phyloP scores from a whole-genome alignment of 768 basidiomycete species.

The Suillus cothurnatus region DNA sequence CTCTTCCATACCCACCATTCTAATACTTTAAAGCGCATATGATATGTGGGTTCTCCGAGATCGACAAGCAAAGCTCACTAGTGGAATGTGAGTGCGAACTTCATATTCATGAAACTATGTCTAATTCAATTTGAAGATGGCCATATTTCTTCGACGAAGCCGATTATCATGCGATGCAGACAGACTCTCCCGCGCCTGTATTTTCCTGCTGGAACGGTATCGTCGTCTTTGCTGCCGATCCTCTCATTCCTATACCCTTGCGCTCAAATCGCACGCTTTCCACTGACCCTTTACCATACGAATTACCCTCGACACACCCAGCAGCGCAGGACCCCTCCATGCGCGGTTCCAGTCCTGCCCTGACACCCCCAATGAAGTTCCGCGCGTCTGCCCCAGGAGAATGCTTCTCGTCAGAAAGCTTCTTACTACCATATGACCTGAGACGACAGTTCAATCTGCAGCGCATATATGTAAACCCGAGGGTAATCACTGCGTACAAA shows the following conservation, averaged over 20 bases:
- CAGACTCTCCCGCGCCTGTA: constrained; percentile 44
- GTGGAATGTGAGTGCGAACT: constrained; percentile 3
- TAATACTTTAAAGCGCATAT: constrained; percentile 27
- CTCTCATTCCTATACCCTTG: constrained; percentile 40
- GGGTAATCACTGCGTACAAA: constrained; percentile 39
- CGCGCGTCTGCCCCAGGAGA: constrained; percentile 28
- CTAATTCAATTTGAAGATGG: constrained; percentile 27
- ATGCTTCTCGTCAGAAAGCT: constrained; percentile 43
- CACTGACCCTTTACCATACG: constrained; percentile 27
- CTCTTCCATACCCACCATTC: no score
- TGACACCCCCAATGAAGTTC: constrained; percentile 36
- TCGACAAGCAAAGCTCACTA: constrained; percentile 30
- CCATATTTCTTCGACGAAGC: constrained; percentile 45
- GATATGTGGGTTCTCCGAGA: constrained; percentile 43
- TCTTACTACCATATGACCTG: constrained; percentile 45
- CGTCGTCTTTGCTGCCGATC: constrained; percentile 41
- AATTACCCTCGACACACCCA: constrained; percentile 34
- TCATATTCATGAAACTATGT: not conserved
- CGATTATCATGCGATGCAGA: constrained; percentile 36
- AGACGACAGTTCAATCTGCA: constrained; percentile 40
- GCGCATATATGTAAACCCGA: constrained; percentile 40
- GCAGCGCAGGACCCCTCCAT: constrained; percentile 16
- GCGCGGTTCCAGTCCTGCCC: constrained; percentile 28
- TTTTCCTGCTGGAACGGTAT: constrained; percentile 52
- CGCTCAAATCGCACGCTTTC: constrained; percentile 43